Conservation (phyloP, 2,329 filamentous ascomycete species). For the Diaporthe ilicicola region DNA sequence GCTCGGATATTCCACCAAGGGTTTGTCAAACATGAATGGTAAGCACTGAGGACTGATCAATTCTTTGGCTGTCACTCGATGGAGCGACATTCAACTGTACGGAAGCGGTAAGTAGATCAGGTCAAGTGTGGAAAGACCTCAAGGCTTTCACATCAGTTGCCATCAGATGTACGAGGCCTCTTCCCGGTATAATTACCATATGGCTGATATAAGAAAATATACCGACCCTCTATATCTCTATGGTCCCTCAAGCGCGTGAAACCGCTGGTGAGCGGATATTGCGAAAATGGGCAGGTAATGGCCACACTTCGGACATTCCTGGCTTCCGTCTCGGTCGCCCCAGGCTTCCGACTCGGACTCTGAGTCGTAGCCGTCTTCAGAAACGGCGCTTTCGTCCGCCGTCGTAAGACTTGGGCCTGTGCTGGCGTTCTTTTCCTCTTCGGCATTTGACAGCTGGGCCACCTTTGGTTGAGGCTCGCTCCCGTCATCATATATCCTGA, state of each 20-base stretch:
- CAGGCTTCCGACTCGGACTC: conserved; percentile 27
- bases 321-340: conserved; percentile 27
- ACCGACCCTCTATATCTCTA: neutral
- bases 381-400: neutral
- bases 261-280: conserved; percentile 27
- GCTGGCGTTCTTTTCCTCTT: neutral
- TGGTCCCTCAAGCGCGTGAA: conserved; percentile 25
- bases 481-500: conserved; percentile 61
- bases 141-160: too few relatives aligned
- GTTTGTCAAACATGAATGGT: neutral
- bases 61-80: too few relatives aligned
- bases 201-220: too few relatives aligned
- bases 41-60: neutral
- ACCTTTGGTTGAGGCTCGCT: conserved; percentile 35
- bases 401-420: neutral
- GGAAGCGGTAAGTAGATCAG: too few relatives aligned
- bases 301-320: conserved; percentile 24
- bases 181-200: too few relatives aligned
- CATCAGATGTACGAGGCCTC: too few relatives aligned
- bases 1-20: neutral
- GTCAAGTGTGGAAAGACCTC: too few relatives aligned
- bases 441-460: conserved; percentile 32
- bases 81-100: too few relatives aligned
- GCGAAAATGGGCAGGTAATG: conserved; percentile 30
- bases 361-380: neutral